These are phyloP conservation scores for Jatropha multifida DNA, from an alignment of 441 rosid genomes.

Conservation along the genomic window DNA sequence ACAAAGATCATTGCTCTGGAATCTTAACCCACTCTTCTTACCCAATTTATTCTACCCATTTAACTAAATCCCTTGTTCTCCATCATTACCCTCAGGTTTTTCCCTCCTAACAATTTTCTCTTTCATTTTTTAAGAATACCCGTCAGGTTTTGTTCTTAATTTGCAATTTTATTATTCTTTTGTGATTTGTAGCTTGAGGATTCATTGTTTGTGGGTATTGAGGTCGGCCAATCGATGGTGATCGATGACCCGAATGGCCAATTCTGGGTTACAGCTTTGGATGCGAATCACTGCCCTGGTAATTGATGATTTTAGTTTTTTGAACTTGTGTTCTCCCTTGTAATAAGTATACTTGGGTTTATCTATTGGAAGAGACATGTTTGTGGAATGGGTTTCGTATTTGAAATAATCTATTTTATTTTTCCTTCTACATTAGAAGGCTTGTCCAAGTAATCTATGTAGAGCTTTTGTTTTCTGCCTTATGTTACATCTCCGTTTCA, in stretches of 20 bases:
- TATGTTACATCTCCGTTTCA: no score
- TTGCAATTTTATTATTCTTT: not conserved
- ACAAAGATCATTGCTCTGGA: conserved; percentile 71
- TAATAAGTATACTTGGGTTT: not conserved
- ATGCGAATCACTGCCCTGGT: conserved; percentile 89
- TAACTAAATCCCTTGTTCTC: conserved; percentile 63
- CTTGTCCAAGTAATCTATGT: no score
- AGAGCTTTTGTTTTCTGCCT: no score
- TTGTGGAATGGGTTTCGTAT: not conserved
- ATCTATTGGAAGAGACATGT: not conserved
- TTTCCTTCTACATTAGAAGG: no score
- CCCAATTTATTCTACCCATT: conserved; percentile 64
- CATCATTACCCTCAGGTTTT: conserved; percentile 51
- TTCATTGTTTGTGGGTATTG: conserved; percentile 56
- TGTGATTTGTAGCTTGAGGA: conserved; percentile 44
- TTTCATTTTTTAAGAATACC: not conserved
- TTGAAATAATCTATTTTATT: not conserved
- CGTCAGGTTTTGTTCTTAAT: not conserved
- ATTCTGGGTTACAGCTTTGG: conserved; percentile 65
- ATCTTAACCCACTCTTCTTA: conserved; percentile 50
- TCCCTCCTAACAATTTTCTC: not conserved
- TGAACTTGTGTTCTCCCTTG: no score
- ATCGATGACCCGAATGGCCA: conserved; percentile 60
- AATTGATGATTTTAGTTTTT: not conserved
- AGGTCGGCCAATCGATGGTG: conserved; percentile 52